These are phyloP conservation scores for Fonsecaea pedrosoi DNA, from an alignment of 2,329 filamentous ascomycete species.

Conservation along the genomic window DNA sequence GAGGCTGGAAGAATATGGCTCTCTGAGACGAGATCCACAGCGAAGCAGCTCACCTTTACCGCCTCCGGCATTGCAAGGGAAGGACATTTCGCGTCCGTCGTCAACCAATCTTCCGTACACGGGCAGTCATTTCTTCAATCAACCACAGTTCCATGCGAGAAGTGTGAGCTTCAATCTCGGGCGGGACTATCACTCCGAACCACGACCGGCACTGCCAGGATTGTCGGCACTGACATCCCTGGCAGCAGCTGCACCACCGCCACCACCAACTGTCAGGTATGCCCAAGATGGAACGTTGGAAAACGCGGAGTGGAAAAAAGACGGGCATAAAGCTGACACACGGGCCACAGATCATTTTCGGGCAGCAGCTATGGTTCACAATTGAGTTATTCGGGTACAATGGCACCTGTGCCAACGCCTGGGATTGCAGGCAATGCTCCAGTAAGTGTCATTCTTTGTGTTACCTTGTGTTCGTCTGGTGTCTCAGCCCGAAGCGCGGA, in stretches of 20 bases:
- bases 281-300: slow-evolving; percentile 38
- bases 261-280: slow-evolving; percentile 62
- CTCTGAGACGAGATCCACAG: slow-evolving; percentile 53
- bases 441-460: slow-evolving; percentile 44
- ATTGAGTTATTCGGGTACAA: slow-evolving; percentile 53
- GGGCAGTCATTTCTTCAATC: slow-evolving; percentile 44
- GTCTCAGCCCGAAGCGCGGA: background rate
- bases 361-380: slow-evolving; percentile 65
- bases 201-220: slow-evolving; percentile 57
- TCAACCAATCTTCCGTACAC: slow-evolving; percentile 59
- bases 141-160: slow-evolving; percentile 48
- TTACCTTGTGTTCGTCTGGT: background rate
- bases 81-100: slow-evolving; percentile 60
- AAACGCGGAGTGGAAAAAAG: background rate
- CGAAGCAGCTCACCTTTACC: slow-evolving; percentile 56
- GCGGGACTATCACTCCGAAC: slow-evolving; percentile 35
- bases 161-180: slow-evolving; percentile 50
- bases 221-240: slow-evolving; percentile 66
- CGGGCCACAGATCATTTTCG: slow-evolving; percentile 56
- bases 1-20: slow-evolving; percentile 49
- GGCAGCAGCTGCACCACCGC: slow-evolving; percentile 59
- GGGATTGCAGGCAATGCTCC: slow-evolving; percentile 44
- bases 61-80: slow-evolving; percentile 49
- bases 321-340: slow-evolving; percentile 8
- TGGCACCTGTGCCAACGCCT: slow-evolving; percentile 38